Evolutionary conservation across 257 asterid genomes (phyloP), one percentile per base, ranked within the genome.

Genomic region (Solanum ossicruentum): DNA sequence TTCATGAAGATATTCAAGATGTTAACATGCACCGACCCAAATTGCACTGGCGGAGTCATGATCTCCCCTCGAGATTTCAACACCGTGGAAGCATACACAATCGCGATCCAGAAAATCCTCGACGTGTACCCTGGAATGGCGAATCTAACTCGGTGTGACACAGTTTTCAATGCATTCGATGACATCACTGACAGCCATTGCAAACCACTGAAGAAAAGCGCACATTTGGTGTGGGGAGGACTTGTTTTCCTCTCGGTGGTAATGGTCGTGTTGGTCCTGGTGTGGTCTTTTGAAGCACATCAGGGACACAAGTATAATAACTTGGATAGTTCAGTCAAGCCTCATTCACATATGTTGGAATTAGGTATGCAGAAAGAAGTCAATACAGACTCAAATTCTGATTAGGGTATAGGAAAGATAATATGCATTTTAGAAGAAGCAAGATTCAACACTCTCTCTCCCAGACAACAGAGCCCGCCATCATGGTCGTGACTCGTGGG

Each of bases 61-160:
- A 81, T 96, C 45, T 82, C 99, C 1, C 86, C 91, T 6, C 69
- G 8, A 12, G 90, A 89, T 32, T 94, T 83, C 91, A 87, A 90
- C 82, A 80, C 81, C 4, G 80, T 92, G 7, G 85, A 83, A 77
- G 92, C 93, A 4, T 96, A 94, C 90, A 86, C 97, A 3, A 87
- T 84, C 6, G 90, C 99, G 2, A 89, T 94, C 84, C 98, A 94
- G 81, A 88, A 85, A 52, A 87, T 96, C 16, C 86, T 96, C 6
- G 89, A 93, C 16, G 96, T 89, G 23, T 96, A 94, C 82, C 99
- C 99, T 1, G 91, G 89, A 0, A 88, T 96, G 97, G 95, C 94
- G 23, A 83, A 89, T 87, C 88, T 96, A 12, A 92, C 94, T 15
- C 92, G 94, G 84, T 96, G 99, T 36, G 87, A 87, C 83, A 91